A percentile compares a stretch with the other conserved stretches of the same genome.
Conservation (phyloP, 1,139 yeast species). For the Pichia sp. region DNA sequence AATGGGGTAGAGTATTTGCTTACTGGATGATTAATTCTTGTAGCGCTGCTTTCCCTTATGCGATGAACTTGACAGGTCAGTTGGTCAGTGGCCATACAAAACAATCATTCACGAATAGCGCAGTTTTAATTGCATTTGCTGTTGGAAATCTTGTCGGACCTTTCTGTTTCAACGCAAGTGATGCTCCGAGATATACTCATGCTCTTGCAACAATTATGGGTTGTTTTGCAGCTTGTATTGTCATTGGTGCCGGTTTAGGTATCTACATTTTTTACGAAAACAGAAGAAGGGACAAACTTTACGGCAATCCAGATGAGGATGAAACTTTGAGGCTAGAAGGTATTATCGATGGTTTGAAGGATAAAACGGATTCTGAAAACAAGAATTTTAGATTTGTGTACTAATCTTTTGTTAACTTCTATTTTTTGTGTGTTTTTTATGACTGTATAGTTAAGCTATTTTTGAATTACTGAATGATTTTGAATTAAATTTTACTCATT, state of each 20-base stretch:
- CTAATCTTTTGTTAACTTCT: not conserved
- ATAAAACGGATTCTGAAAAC: conserved; percentile 62
- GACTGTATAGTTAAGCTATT: too few species aligned
- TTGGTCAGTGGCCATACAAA: conserved; percentile 67
- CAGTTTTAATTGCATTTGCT: conserved; percentile 55
- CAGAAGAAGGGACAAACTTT: conserved; percentile 36
- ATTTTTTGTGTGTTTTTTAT: too few species aligned
- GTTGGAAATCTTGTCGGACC: conserved; percentile 68
- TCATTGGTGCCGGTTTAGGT: conserved; percentile 37
- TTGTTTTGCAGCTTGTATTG: conserved; percentile 38
- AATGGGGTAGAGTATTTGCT: conserved; percentile 26
- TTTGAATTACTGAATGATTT: too few species aligned
- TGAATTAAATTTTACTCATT: too few species aligned
- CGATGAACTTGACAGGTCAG: conserved; percentile 20
- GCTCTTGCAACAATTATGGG: conserved; percentile 45
- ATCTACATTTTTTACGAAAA: conserved; percentile 38
- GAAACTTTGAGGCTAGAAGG: conserved; percentile 15
- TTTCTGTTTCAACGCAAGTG: conserved; percentile 50
- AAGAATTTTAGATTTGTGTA: conserved; percentile 30
- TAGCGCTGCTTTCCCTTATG: conserved; percentile 16
- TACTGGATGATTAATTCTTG: conserved; percentile 27
- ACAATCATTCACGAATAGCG: conserved; percentile 53
- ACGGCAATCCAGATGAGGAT: conserved; percentile 20
- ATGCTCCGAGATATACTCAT: conserved; percentile 50
- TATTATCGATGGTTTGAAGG: conserved; percentile 48